Evolutionary conservation across 2,329 filamentous ascomycete species (phyloP).

Genomic region (Alternaria gansuensis): DNA sequence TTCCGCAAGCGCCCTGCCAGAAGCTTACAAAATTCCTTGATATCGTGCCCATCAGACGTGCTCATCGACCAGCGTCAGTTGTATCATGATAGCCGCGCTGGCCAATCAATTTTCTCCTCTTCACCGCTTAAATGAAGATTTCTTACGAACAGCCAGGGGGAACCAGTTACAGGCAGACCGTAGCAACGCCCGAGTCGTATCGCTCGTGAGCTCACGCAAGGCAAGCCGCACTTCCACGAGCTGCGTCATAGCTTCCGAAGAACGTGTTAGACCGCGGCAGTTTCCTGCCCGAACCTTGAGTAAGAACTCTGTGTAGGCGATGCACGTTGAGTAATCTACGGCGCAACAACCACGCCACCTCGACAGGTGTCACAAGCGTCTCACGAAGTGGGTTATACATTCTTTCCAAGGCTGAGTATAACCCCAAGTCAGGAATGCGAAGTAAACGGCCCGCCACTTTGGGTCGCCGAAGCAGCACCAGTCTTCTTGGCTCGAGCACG

Average conservation of each 20-base stretch:
- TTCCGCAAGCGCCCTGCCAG: constrained; percentile 17
- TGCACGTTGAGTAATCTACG: constrained; percentile 14
- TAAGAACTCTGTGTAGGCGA: constrained; percentile 19
- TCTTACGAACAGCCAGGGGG: constrained; percentile 31
- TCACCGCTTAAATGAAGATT: constrained; percentile 43
- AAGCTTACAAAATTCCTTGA: constrained; percentile 18
- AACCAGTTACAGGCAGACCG: constrained; percentile 33
- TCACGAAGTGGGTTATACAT: constrained; percentile 7
- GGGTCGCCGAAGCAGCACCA: constrained; percentile 38
- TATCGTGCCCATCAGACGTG: constrained; percentile 20
- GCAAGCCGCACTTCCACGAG: constrained; percentile 23
- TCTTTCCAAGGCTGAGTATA: constrained; percentile 19
- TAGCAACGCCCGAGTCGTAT: constrained; percentile 39
- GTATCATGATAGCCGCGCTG: constrained; percentile 23
- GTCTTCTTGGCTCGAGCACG: constrained; percentile 32
- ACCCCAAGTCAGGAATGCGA: constrained; percentile 26
- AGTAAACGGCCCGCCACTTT: constrained; percentile 35
- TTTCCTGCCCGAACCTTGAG: constrained; percentile 23
- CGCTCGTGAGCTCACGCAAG: constrained; percentile 29
- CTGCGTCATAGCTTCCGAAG: constrained; percentile 36
- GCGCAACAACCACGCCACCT: neutral
- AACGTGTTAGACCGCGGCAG: constrained; percentile 26
- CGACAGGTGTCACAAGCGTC: constrained; percentile 4
- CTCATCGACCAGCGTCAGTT: constrained; percentile 23
- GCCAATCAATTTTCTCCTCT: constrained; percentile 35